Percentiles rank a stretch among this genome's conserved stretches.
Conservation (phyloP, 495 filamentous ascomycete species). For the Xylaria palmicola region DNA sequence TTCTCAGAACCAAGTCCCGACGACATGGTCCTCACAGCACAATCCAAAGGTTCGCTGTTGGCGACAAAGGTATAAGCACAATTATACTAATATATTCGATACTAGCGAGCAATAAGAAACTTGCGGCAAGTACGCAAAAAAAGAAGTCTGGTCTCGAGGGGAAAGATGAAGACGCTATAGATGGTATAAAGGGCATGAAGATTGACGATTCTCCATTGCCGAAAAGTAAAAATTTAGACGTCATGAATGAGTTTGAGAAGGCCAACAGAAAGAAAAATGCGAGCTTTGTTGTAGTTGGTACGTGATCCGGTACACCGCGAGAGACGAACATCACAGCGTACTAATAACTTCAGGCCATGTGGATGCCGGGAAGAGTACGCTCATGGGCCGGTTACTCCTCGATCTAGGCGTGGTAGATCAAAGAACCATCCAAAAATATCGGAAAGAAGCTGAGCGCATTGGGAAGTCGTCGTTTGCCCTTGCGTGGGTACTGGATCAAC, state of each 20-base stretch:
- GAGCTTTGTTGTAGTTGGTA: conserved; percentile 95
- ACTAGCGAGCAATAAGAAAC: conserved; percentile 47
- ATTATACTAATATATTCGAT: conserved; percentile 41
- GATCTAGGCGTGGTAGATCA: conserved; percentile 86
- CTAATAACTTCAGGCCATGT: conserved; percentile 68
- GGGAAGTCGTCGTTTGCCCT: conserved; percentile 95
- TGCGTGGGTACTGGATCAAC: conserved; percentile 94
- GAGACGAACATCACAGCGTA: neutral
- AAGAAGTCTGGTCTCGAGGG: conserved; percentile 33
- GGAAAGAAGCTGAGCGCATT: conserved; percentile 83
- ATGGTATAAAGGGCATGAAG: conserved; percentile 57
- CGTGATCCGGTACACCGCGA: conserved; percentile 23
- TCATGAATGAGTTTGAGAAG: conserved; percentile 77
- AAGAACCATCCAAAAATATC: conserved; percentile 81
- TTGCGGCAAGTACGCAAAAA: conserved; percentile 30
- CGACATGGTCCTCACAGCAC: conserved; percentile 82
- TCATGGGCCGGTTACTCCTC: conserved; percentile 92
- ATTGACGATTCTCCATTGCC: conserved; percentile 69
- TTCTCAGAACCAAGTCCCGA: conserved; percentile 94
- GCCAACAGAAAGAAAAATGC: conserved; percentile 74
- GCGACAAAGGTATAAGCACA: conserved; percentile 34
- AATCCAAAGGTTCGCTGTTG: conserved; percentile 79
- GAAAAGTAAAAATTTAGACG: conserved; percentile 84
- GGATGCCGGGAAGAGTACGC: conserved; percentile 94
- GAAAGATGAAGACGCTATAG: conserved; percentile 36